phyloP scores from a whole-genome alignment of 768 basidiomycete species.

The Mycena vulgaris region DNA sequence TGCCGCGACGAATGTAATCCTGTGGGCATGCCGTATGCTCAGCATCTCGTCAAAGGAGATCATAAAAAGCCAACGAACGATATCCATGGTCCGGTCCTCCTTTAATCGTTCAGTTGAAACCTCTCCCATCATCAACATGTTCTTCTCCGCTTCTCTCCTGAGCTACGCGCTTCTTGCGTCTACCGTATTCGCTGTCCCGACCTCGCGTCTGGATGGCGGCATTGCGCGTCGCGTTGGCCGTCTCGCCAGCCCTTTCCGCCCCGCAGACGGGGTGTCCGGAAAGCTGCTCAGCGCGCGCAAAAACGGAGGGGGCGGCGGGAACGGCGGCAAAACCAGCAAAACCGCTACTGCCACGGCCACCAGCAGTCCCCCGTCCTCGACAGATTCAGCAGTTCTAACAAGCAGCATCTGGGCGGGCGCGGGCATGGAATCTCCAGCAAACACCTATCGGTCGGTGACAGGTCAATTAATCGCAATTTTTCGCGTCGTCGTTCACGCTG shows the following conservation, averaged over 20 bases:
- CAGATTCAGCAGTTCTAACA: slow-evolving; percentile 1
- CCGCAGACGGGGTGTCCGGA: slow-evolving; percentile 12
- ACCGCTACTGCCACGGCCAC: not conserved
- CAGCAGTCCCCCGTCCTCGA: slow-evolving; percentile 4
- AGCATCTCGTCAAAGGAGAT: not conserved
- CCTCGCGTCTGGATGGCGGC: not conserved
- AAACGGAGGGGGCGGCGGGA: not conserved
- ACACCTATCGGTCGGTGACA: slow-evolving; percentile 15
- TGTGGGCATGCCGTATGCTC: slow-evolving; percentile 9
- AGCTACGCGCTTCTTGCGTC: slow-evolving; percentile 13
- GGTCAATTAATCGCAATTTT: slow-evolving; percentile 7
- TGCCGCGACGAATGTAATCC: not conserved
- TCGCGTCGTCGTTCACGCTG: not conserved
- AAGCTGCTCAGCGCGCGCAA: slow-evolving; percentile 1
- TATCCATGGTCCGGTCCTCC: slow-evolving; percentile 1
- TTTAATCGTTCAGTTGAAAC: slow-evolving; percentile 11
- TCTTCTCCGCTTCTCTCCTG: slow-evolving; percentile 14
- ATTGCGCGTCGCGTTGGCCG: slow-evolving; percentile 11
- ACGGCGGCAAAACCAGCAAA: too few relatives aligned
- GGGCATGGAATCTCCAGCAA: slow-evolving; percentile 12
- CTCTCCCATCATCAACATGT: slow-evolving; percentile 14
- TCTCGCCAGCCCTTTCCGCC: slow-evolving; percentile 11
- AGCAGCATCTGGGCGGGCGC: slow-evolving; percentile 13
- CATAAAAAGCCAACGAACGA: slow-evolving; percentile 3
- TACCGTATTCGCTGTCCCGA: slow-evolving; percentile 9